phyloP scores from a whole-genome alignment of 2,329 filamentous ascomycete genomes.

The Colletotrichum spinosum region DNA sequence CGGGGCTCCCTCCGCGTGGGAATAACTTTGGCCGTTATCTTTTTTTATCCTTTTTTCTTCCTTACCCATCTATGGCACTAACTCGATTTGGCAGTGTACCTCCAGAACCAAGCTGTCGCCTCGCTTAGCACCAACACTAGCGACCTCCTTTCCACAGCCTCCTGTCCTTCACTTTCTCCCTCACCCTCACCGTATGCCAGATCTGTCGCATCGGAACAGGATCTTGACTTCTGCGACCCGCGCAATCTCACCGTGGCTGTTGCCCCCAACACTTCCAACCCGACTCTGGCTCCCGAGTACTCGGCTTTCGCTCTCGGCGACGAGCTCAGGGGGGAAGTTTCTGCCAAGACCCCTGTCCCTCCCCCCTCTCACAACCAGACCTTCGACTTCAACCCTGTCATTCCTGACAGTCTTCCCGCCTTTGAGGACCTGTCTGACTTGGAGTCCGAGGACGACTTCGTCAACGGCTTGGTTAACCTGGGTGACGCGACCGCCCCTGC shows the following conservation, averaged over 20 bases:
- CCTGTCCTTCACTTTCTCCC: slow-evolving; percentile 87
- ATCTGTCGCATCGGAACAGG: slow-evolving; percentile 75
- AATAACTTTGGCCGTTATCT: slow-evolving; percentile 12
- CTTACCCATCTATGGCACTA: slow-evolving; percentile 45
- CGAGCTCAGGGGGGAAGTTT: slow-evolving; percentile 66
- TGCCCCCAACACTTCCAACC: slow-evolving; percentile 56
- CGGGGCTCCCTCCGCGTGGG: not conserved
- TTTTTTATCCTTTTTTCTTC: not conserved
- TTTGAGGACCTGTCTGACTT: slow-evolving; percentile 92
- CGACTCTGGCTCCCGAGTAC: slow-evolving; percentile 69
- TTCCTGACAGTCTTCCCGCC: slow-evolving; percentile 71
- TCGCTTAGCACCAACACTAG: slow-evolving; percentile 73
- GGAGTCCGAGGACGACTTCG: slow-evolving; percentile 66
- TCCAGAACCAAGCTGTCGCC: slow-evolving; percentile 62
- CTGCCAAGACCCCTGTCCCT: slow-evolving; percentile 59
- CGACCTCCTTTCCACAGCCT: slow-evolving; percentile 79
- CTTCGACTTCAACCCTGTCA: slow-evolving; percentile 65
- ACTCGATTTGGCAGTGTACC: slow-evolving; percentile 58
- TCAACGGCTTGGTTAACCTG: slow-evolving; percentile 41
- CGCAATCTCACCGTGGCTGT: slow-evolving; percentile 83
- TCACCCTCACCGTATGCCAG: slow-evolving; percentile 84
- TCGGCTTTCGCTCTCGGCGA: slow-evolving; percentile 73
- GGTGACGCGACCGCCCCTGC: slow-evolving; percentile 50
- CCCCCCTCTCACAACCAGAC: slow-evolving; percentile 49
- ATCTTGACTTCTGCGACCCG: slow-evolving; percentile 91